Base-by-base conservation (phyloP, 805 yeast genomes). In the Metschnikowia colocasiae region DNA sequence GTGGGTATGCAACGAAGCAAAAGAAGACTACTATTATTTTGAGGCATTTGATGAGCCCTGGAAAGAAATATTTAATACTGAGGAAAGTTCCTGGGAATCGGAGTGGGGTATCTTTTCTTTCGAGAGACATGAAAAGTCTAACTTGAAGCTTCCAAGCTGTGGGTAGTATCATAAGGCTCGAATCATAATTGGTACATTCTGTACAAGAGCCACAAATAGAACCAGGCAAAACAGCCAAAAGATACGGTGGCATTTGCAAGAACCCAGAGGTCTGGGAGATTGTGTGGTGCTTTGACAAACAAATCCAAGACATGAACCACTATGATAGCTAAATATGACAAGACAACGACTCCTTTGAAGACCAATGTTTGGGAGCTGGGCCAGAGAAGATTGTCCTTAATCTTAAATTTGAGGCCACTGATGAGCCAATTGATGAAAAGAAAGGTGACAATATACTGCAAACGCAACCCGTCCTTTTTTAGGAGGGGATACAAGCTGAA, bases 401-500 rank as follows among this genome's bases (percentile, higher is more conserved):
- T 32, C 23, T 39, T 51, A 44, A 57, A 66, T 78, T 80, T 72
- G 48, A 81, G 70, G 48, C 82, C 82, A 15, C 90, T 88, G 61
- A 85, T 72, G 26, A 89, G 67, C 94, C 95, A 89, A 61, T 87
- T 89, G 60, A 87, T 82, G 56, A 88, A 60, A 2, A 81, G 61
- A 18, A 80, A 68, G 43, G 83, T 63, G 7, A 81, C 81, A 46
- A 74, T 64, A 63, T 87, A 91, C 62, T 94, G 99, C 51, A 91
- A 68, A 1, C 63, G 64, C 23, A 94, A 71, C 1, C 81, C 82
- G 59, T 94, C 98, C 52, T 82, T 82, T 55, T 81, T 80, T 54
- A 94, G 69, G 40, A 92, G 69, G 0, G 99, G 99, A 80, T 86
- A 90, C 69, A 94, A 68, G 42, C 96, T 88, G 64, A 91, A 94